Evolutionary conservation across 768 basidiomycete species (phyloP).

Genomic region (Boletus huronensis): DNA sequence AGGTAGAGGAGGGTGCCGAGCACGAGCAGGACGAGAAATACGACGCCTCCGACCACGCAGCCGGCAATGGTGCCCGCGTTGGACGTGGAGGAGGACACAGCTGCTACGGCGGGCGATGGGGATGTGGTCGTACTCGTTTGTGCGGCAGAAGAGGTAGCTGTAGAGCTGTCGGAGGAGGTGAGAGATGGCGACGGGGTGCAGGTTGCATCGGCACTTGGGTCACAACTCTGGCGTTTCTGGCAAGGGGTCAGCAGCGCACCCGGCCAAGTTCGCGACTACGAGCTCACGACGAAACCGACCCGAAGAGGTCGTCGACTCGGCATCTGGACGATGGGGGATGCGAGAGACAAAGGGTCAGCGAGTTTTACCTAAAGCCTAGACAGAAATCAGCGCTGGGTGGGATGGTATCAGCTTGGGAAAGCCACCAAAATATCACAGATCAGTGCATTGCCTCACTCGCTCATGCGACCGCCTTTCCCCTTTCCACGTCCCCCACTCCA

Average conservation of each 20-base stretch:
- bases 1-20: constrained; percentile 38
- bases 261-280: background rate
- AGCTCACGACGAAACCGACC: constrained; percentile 2
- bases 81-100: constrained; percentile 12
- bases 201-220: background rate
- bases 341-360: background rate
- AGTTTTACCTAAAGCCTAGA: background rate
- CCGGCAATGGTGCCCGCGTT: constrained; percentile 51
- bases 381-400: constrained; percentile 1
- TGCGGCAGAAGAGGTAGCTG: background rate
- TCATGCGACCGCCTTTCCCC: constrained; percentile 9
- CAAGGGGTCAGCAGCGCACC: constrained; percentile 3
- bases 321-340: constrained; percentile 6
- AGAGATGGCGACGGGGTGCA: background rate
- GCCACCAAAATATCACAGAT: constrained; percentile 8
- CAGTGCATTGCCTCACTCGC: constrained; percentile 19
- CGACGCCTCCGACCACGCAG: constrained; percentile 47
- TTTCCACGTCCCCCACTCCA: constrained; percentile 13
- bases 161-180: background rate
- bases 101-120: background rate
- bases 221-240: background rate
- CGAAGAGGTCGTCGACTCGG: background rate
- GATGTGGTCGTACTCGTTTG: background rate
- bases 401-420: background rate
- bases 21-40: constrained; percentile 35